These are phyloP conservation scores for Raphidocelis subcapitata DNA, from an alignment of 139 green algal genomes.

Conservation along the genomic window DNA sequence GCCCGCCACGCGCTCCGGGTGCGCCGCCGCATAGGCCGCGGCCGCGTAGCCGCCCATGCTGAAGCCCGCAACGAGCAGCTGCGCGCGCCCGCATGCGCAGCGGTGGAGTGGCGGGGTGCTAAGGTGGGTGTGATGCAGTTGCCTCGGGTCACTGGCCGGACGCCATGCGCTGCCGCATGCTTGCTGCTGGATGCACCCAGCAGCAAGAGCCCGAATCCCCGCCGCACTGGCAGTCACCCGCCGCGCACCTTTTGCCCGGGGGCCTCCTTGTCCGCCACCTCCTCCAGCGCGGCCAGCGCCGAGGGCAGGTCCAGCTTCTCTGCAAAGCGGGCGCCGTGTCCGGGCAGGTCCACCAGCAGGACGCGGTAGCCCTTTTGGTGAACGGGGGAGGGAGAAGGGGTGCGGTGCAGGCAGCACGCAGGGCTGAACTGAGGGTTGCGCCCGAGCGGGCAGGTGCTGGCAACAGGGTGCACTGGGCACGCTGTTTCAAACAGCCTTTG, in stretches of 20 bases:
- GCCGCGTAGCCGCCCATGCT: conserved; percentile 23
- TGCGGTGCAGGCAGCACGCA: too few relatives aligned
- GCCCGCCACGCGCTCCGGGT: conserved; percentile 14
- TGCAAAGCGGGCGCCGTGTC: conserved; percentile 16
- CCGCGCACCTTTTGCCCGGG: conserved; percentile 16
- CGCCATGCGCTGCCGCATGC: not conserved
- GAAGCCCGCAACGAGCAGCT: conserved; percentile 24
- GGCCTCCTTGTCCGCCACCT: conserved; percentile 6
- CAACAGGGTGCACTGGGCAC: too few relatives aligned
- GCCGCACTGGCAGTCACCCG: too few relatives aligned
- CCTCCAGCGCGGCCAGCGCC: not conserved
- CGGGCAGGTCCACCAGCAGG: conserved; percentile 24
- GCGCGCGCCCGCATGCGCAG: too few relatives aligned
- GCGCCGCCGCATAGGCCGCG: conserved; percentile 22
- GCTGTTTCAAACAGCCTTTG: too few relatives aligned
- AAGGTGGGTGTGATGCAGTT: not conserved
- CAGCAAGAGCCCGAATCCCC: conserved; percentile 3
- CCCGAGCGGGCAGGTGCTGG: too few relatives aligned
- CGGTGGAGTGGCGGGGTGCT: too few relatives aligned
- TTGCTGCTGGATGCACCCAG: not conserved
- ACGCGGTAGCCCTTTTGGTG: too few relatives aligned
- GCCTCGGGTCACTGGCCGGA: not conserved
- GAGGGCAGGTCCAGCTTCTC: conserved; percentile 11
- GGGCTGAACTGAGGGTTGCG: too few relatives aligned
- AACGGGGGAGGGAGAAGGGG: too few relatives aligned